Evolutionary conservation across 129 eudicot species (phyloP), one percentile per base, ranked within the genome.

Genomic region (Saposhnikovia divaricata): DNA sequence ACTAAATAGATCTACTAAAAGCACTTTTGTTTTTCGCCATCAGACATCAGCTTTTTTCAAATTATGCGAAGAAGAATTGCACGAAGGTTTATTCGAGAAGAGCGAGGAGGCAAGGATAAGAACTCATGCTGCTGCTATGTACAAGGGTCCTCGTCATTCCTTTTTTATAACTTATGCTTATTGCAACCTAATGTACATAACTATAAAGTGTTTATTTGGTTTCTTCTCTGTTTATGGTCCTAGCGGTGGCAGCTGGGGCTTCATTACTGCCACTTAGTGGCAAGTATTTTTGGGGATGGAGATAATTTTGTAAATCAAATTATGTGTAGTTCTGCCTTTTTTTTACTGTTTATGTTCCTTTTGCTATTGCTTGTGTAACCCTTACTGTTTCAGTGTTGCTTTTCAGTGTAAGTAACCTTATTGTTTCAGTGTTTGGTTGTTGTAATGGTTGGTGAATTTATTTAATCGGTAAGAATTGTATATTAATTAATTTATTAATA

Each of bases 1-100:
- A 13, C 76, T 61, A 70, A 27, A 10, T 68, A 71, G 75, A 10
- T 68, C 39, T 74, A 23, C 75, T 21, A 6, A 39, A 34, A 23
- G 46, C 5, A 37, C 18, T 73, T 57, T 50, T 39, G 53, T 68
- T 74, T 81, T 68, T 37, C 19, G n/a, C 45, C 50, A 75, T 45
- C 90, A 91, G 92, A 66, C 84, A 91, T 80, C 85, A 73, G 61
- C 89, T 91, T 63, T 91, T 91, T 76, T 47, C 57, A 0, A 77
- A 77, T 37, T 82, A 83, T 83, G 82, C 79, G 25, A 81, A 74
- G 69, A 78, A 78, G 80, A 78, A 76, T 73, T 72, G 82, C 28
- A 69, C 70, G 61, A 50, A 77, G 42, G 82, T 84, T 63, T 77
- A 69, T 28, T 23, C 78, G 40, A 65, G 51, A 87, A 88, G 82